Evolutionary conservation across 225 moss, liverwort and hornwort genomes (phyloP).

Genomic region (Marchantia paleacea): DNA sequence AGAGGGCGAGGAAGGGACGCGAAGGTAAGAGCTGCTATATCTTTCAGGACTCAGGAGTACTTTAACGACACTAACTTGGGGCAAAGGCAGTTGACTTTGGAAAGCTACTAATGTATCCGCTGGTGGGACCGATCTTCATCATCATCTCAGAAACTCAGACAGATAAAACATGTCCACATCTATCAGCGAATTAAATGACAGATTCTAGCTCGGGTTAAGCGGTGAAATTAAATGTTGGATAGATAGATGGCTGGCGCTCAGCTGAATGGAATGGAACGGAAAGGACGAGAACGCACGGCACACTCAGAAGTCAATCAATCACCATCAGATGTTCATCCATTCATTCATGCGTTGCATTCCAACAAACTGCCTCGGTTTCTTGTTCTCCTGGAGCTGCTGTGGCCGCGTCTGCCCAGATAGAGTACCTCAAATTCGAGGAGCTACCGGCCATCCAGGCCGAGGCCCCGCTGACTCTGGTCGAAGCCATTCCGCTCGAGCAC

Average conservation of each 20-base stretch:
- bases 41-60: not conserved
- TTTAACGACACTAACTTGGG: not conserved
- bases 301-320: not conserved
- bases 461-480: slow-evolving; percentile 5
- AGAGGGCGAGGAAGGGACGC: no score
- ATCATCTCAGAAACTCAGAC: not conserved
- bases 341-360: not conserved
- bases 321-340: no score
- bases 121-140: slow-evolving; percentile 4
- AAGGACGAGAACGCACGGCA: not conserved
- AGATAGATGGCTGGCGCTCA: not conserved
- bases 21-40: not conserved
- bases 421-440: slow-evolving; percentile 19
- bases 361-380: not conserved
- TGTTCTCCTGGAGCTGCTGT: not conserved
- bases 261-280: not conserved
- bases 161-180: not conserved
- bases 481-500: not conserved
- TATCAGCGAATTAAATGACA: not conserved
- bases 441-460: slow-evolving; percentile 9
- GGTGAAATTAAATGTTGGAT: not conserved
- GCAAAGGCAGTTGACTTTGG: not conserved
- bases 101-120: no score
- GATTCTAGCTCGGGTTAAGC: not conserved
- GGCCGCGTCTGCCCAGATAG: not conserved